phyloP scores from a whole-genome alignment of 83 land plant species.

The Picea engelmannii region DNA sequence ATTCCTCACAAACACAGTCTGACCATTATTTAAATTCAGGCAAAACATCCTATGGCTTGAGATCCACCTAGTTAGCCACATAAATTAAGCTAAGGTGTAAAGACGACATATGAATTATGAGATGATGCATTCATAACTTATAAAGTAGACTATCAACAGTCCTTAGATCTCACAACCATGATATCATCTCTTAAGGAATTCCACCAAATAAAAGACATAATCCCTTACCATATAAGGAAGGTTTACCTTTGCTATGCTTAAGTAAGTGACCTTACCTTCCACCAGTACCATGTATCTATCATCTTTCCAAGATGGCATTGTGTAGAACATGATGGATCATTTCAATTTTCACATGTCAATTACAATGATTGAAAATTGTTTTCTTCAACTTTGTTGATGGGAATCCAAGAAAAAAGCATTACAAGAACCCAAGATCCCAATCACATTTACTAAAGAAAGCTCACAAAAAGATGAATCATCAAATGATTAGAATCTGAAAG shows the following conservation, averaged over 20 bases:
- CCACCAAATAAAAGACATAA: no score
- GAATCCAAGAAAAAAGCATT: conserved; percentile 1
- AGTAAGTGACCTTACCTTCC: no score
- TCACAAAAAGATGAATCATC: neutral
- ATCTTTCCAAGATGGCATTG: neutral
- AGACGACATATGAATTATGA: no score
- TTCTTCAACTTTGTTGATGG: neutral
- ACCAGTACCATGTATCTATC: no score
- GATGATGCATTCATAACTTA: no score
- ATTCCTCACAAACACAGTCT: neutral
- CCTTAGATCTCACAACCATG: no score
- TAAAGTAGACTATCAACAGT: no score
- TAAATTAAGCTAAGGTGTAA: neutral
- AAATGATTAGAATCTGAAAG: neutral
- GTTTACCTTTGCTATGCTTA: no score
- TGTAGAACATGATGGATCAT: neutral
- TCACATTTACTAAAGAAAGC: no score
- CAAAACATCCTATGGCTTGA: neutral
- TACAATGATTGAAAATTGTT: neutral
- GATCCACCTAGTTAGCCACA: neutral
- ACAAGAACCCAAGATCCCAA: neutral
- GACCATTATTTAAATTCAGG: neutral
- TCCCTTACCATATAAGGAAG: no score
- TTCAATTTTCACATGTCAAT: neutral
- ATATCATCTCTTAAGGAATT: no score